These are phyloP conservation scores for Cladosporium halotolerans DNA, from an alignment of 2,329 filamentous ascomycete genomes.

Conservation along the genomic window DNA sequence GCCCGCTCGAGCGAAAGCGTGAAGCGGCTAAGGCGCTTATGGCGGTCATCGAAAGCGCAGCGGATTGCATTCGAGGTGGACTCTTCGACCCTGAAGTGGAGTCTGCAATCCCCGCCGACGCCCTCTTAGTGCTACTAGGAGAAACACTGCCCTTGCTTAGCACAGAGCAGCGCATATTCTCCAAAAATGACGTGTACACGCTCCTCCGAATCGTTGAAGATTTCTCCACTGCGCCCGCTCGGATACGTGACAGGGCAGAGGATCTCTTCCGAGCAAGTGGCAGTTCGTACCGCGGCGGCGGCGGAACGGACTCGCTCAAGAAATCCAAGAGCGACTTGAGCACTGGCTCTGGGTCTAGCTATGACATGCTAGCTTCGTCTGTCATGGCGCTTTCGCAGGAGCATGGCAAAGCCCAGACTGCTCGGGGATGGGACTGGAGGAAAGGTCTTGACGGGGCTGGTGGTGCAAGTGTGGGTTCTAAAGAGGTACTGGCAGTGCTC, in stretches of 20 bases:
- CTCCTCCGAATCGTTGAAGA: slow-evolving; percentile 26
- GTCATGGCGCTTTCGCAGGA: slow-evolving; percentile 22
- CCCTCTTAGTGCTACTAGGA: slow-evolving; percentile 73
- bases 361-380: slow-evolving; percentile 26
- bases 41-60: slow-evolving; percentile 78
- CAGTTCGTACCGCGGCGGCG: slow-evolving; percentile 15
- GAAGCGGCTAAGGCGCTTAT: slow-evolving; percentile 68
- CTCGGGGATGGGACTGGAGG: slow-evolving; percentile 65
- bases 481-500: slow-evolving; percentile 66
- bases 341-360: slow-evolving; percentile 20
- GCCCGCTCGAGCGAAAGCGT: slow-evolving; percentile 56
- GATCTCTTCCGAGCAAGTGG: slow-evolving; percentile 22
- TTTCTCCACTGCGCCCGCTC: slow-evolving; percentile 20
- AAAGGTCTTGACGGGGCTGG: slow-evolving; percentile 41
- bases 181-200: slow-evolving; percentile 22
- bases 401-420: slow-evolving; percentile 19
- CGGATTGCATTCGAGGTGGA: slow-evolving; percentile 85
- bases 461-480: slow-evolving; percentile 51
- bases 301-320: slow-evolving; percentile 5
- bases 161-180: slow-evolving; percentile 28
- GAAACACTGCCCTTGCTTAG: slow-evolving; percentile 75
- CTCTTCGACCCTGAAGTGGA: slow-evolving; percentile 76
- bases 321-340: slow-evolving; percentile 19
- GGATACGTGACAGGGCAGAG: slow-evolving; percentile 25
- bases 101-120: slow-evolving; percentile 82